Conservation (phyloP, 2,329 filamentous ascomycete genomes). For the Neospermospora avenae region DNA sequence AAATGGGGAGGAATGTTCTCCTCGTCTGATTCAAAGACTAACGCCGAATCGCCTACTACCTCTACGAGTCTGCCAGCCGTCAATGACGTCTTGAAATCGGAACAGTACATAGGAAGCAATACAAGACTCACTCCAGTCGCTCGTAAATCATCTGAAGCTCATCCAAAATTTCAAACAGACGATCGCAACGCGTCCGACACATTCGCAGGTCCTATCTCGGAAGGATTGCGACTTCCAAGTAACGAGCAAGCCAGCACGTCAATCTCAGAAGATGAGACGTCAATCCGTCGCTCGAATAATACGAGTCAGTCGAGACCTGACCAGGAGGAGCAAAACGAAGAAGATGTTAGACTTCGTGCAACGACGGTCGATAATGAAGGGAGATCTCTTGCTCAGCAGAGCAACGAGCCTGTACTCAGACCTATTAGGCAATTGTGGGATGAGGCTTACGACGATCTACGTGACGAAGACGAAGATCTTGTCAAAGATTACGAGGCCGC, state of each 20-base stretch:
- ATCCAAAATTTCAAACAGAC: too few relatives aligned
- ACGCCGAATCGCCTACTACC: neutral
- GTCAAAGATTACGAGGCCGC: neutral
- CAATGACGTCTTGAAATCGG: neutral
- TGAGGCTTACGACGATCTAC: slow-evolving; percentile 5
- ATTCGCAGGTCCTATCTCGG: too few relatives aligned
- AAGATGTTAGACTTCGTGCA: too few relatives aligned
- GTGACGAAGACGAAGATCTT: neutral
- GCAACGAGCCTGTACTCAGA: neutral
- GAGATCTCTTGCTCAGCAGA: neutral
- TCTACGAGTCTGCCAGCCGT: neutral
- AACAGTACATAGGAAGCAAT: neutral
- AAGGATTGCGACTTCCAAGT: too few relatives aligned
- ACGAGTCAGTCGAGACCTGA: too few relatives aligned
- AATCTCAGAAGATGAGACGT: too few relatives aligned
- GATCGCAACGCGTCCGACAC: too few relatives aligned
- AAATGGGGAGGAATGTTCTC: too few relatives aligned
- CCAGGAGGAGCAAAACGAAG: too few relatives aligned
- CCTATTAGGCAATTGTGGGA: slow-evolving; percentile 5
- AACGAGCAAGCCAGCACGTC: too few relatives aligned
- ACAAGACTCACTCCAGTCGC: neutral
- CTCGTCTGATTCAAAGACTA: neutral
- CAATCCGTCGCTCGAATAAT: too few relatives aligned
- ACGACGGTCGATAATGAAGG: too few relatives aligned
- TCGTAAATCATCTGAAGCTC: neutral